Conservation (phyloP, 805 yeast species). For the Starmerella sp. region DNA sequence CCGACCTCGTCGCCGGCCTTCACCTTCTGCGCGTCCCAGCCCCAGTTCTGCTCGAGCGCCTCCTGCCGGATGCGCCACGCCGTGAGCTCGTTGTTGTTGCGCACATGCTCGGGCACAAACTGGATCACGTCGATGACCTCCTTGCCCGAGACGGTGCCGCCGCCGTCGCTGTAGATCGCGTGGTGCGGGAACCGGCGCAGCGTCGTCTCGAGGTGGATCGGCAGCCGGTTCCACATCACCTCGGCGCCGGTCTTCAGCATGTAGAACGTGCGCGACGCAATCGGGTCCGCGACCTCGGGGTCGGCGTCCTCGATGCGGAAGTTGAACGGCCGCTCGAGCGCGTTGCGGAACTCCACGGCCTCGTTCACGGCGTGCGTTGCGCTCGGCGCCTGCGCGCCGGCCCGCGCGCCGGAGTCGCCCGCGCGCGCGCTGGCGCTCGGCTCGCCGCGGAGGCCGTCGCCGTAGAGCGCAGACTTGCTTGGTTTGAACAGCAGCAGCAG, state of each 20-base stretch:
- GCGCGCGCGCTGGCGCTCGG: not conserved
- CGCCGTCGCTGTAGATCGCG: constrained; percentile 29
- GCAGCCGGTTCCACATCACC: constrained; percentile 20
- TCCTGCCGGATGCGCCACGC: constrained; percentile 25
- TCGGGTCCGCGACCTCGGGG: not conserved
- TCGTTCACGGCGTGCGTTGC: not conserved
- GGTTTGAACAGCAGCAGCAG: not conserved
- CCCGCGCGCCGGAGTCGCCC: not conserved
- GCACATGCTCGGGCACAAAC: constrained; percentile 17
- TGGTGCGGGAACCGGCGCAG: constrained; percentile 27
- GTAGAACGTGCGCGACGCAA: not conserved
- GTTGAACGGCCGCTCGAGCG: not conserved
- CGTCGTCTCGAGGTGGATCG: constrained; percentile 30
- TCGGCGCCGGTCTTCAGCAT: constrained; percentile 2
- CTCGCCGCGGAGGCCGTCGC: not conserved
- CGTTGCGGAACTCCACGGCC: not conserved
- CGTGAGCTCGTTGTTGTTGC: constrained; percentile 11
- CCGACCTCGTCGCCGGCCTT: constrained; percentile 22
- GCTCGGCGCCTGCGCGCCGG: not conserved
- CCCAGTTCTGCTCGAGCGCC: constrained; percentile 22
- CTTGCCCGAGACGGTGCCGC: constrained; percentile 26
- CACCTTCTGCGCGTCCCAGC: constrained; percentile 11
- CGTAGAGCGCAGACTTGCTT: not conserved
- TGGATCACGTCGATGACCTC: constrained; percentile 28
- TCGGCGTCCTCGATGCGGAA: constrained; percentile 1